Base-by-base conservation (phyloP, 345 rosid species). In the Acer negundo region DNA sequence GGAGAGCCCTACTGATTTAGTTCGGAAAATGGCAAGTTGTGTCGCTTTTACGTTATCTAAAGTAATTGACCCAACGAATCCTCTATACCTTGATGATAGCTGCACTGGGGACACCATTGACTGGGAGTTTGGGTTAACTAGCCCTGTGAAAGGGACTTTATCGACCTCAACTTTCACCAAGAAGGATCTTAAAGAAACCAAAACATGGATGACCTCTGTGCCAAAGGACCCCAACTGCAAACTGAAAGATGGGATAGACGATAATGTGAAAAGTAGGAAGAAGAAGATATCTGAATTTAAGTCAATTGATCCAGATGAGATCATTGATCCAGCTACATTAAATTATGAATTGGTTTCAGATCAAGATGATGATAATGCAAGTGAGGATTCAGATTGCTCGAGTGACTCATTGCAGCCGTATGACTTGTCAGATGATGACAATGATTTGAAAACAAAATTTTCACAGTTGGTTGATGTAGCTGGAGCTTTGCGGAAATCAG, bases 381-480 rank as follows among this genome's bases (percentile, higher is more conserved):
- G 90, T 72, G 88, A 86, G 82, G 84, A 78, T 85, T 92, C 98
- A 16, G 95, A 92, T 82, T 81, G 85, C 62, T 89, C 89, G 17
- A 85, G 89, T 83, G 95, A 88, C 83, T 88, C 97, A 69, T 91
- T 96, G 83, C 92, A 91, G 86, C 99, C 99, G 65, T 96, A 92
- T 84, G 98, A 96, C 83, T 80, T 96, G 79, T 75, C 89, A 62
- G 99, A 96, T 84, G 93, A 94, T 86, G 93, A 91, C 76, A 80
- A 85, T 24, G 97, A 96, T 84, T 81, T 94, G 68, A 89, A 86
- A 74, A 83, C 81, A 78, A 92, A 89, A 49, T 69, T 91, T 68
- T 83, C 97, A 7, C 98, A 96, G 78, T 89, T 94, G 84, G 92
- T 89, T 77, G 99, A 96, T 88, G 91, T 96, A 69, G 91, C 91